Base-by-base conservation (phyloP, 106 monocot species). In the Phalaenopsis equestris region DNA sequence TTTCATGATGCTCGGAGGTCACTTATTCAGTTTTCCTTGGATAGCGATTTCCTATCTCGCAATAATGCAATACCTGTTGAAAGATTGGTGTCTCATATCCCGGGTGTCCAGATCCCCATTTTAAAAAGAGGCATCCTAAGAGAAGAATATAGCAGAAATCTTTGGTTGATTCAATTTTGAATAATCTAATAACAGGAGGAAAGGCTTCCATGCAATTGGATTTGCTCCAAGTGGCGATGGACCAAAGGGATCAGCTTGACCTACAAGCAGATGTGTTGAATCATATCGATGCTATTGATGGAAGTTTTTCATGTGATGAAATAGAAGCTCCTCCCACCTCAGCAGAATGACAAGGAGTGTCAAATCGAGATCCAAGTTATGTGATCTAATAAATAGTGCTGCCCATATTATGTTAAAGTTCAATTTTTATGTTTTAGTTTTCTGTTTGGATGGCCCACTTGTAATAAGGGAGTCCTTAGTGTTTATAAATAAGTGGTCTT, bases 41-140 rank as follows among this genome's bases (percentile, higher is more conserved):
- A 21, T 87, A 98, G 98, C 46, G 81, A 85, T 84, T 98, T 98
- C 81, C 79, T 94, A 87, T 94, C 85, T 87, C 88, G 92, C 78
- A 98, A 98, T 87, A 92, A 90, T 14, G 86, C 81, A 9, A 84
- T 89, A 72, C 94, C 98, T 77, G 92, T 98, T 24, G 91, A 98
- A 55, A 84, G 55, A 41, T 42, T 94, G 67, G 88, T 92, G 61
- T 77, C 94, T 46, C 86, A 57, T 98, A 98, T 79, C 98, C 94
- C 21, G 98, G 98, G 98, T 99, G 91, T 55, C 98, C 94, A 15
- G 98, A 99, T 80, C 94, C 93, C 56, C 82, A 94, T 86, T 99
- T 99, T 77, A 99, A 99, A 84, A 89, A 91, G 76, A 88, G 88
- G 55, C 94, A 94, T 86, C 94, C 87, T 75, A 99, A 99, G 83